A percentile compares a stretch with the other conserved stretches of the same genome.
Evolutionary conservation across 257 asterid genomes (phyloP).

Genomic region (Lavandula angustifolia): DNA sequence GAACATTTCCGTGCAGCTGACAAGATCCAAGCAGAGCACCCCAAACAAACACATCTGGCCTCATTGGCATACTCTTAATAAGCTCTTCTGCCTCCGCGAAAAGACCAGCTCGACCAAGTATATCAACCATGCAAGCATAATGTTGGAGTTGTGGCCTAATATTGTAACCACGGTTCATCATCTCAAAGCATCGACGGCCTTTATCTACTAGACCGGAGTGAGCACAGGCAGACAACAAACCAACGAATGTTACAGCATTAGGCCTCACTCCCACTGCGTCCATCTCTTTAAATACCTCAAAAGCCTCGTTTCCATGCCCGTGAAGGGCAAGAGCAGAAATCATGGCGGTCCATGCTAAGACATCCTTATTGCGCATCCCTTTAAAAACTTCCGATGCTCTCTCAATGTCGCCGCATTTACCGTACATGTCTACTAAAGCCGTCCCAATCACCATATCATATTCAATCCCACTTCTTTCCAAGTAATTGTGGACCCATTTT

Average conservation of each 20-base stretch:
- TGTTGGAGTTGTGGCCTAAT: conserved; percentile 62
- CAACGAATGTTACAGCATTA: conserved; percentile 63
- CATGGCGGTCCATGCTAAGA: conserved; percentile 80
- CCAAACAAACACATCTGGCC: conserved; percentile 77
- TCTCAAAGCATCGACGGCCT: conserved; percentile 55
- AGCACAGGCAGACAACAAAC: conserved; percentile 64
- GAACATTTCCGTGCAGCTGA: conserved; percentile 62
- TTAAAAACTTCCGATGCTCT: conserved; percentile 58
- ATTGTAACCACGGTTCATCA: conserved; percentile 44
- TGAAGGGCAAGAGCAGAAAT: conserved; percentile 69
- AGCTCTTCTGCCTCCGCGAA: conserved; percentile 67
- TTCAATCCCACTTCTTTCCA: conserved; percentile 54
- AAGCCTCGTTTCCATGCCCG: conserved; percentile 58
- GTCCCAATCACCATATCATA: conserved; percentile 80
- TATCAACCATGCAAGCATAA: conserved; percentile 73
- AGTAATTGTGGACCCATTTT: conserved; percentile 65
- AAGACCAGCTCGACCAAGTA: conserved; percentile 72
- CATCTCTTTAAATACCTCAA: conserved; percentile 62
- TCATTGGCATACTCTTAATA: conserved; percentile 62
- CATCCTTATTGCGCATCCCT: conserved; percentile 61
- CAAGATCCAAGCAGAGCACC: conserved; percentile 87
- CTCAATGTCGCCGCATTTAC: conserved; percentile 66
- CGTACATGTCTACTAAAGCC: conserved; percentile 81
- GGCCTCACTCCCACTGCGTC: conserved; percentile 55
- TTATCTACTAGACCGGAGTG: conserved; percentile 69